Evolutionary conservation across 73 alveolate genomes (phyloP).

Genomic region (Paramecium caudatum): DNA sequence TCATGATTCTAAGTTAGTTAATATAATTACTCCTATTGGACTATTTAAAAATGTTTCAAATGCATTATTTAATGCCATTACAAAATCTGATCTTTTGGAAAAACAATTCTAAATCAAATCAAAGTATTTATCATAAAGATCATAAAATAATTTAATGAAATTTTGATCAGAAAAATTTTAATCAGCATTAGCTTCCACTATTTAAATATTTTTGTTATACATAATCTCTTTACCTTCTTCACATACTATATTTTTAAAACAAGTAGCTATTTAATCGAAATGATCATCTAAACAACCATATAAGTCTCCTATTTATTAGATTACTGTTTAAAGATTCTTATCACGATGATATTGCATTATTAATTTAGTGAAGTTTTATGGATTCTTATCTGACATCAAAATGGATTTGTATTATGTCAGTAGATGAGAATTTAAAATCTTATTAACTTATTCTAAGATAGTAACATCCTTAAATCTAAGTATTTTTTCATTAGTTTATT

Average conservation of each 20-base stretch:
- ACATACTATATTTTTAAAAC: neutral
- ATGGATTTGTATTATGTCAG: neutral
- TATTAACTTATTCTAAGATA: slow-evolving; percentile 35
- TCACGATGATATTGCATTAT: neutral
- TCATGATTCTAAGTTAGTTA: neutral
- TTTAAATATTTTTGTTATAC: neutral
- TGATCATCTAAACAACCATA: slow-evolving; percentile 42
- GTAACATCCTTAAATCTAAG: slow-evolving; percentile 2
- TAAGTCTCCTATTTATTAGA: slow-evolving; percentile 6
- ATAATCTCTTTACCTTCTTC: neutral
- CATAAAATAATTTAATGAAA: neutral
- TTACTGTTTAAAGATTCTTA: neutral
- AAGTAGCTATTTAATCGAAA: slow-evolving; percentile 2
- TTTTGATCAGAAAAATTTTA: neutral
- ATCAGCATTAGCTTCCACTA: slow-evolving; percentile 28
- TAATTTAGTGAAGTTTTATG: neutral
- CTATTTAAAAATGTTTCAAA: slow-evolving; percentile 37
- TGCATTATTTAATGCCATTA: slow-evolving; percentile 52
- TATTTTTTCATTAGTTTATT: neutral
- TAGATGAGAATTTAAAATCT: neutral
- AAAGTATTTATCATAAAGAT: neutral
- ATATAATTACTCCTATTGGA: slow-evolving; percentile 19
- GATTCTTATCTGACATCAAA: neutral
- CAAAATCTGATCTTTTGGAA: neutral
- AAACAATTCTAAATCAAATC: neutral